phyloP scores from a whole-genome alignment of 1,139 yeast genomes.

The Saccharomyces hybrid region DNA sequence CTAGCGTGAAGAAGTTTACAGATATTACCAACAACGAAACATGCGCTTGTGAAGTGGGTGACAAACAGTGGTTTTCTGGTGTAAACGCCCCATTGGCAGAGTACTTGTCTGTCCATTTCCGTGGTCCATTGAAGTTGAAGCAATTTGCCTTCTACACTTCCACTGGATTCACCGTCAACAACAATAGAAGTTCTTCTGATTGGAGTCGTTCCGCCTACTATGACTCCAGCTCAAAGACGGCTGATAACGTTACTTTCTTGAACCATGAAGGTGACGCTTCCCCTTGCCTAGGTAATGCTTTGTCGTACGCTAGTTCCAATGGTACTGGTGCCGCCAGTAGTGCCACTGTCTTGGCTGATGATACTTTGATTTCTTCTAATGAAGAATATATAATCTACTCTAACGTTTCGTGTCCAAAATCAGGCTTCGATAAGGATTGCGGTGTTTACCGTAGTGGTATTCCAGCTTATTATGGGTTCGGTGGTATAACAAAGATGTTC shows the following conservation, averaged over 20 bases:
- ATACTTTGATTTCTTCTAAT: conserved; percentile 46
- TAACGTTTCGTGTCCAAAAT: conserved; percentile 44
- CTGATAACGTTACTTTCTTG: conserved; percentile 58
- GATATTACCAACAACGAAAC: conserved; percentile 39
- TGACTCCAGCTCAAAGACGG: conserved; percentile 35
- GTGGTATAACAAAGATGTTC: conserved; percentile 59
- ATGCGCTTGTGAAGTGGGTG: conserved; percentile 47
- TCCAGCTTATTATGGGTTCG: conserved; percentile 68
- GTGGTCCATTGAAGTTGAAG: conserved; percentile 63
- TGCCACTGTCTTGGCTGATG: conserved; percentile 46
- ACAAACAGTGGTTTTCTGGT: conserved; percentile 45
- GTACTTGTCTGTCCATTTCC: conserved; percentile 69
- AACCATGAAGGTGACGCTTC: conserved; percentile 45
- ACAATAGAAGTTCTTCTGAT: conserved; percentile 26
- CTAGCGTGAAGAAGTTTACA: conserved; percentile 48
- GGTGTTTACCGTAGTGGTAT: conserved; percentile 63
- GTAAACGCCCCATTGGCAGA: conserved; percentile 60
- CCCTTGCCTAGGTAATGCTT: conserved; percentile 58
- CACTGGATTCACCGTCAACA: conserved; percentile 28
- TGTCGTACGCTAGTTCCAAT: conserved; percentile 44
- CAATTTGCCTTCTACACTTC: conserved; percentile 58
- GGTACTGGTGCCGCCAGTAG: conserved; percentile 38
- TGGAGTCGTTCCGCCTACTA: conserved; percentile 44
- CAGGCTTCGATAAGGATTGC: conserved; percentile 35
- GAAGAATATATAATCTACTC: conserved; percentile 58